Percentiles rank a stretch among this genome's conserved stretches.
phyloP scores from a whole-genome alignment of 1,284 basidiomycete genomes.

The Trametes hirsuta region DNA sequence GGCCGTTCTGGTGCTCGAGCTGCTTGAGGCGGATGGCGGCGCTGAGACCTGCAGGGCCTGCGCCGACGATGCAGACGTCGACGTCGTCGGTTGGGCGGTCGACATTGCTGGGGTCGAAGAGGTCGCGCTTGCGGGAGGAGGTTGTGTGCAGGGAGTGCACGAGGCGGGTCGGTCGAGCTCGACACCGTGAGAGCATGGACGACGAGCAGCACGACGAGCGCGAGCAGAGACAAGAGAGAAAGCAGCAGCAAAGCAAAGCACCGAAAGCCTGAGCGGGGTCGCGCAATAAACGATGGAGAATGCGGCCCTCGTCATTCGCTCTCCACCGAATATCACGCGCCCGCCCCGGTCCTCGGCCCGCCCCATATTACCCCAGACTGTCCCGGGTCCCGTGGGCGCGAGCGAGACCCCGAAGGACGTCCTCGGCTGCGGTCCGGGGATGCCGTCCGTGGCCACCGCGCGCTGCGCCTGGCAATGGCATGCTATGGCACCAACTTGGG shows the following conservation, averaged over 20 bases:
- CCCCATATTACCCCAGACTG: too few relatives aligned
- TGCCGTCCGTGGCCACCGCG: too few relatives aligned
- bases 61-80: constrained; percentile 97
- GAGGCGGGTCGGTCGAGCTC: not conserved
- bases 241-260: not conserved
- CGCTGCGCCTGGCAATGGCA: too few relatives aligned
- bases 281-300: too few relatives aligned
- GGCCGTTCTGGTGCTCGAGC: constrained; percentile 80
- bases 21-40: constrained; percentile 98
- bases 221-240: not conserved
- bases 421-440: too few relatives aligned
- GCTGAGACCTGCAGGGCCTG: constrained; percentile 91
- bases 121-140: constrained; percentile 36
- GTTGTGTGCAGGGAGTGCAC: constrained; percentile 36
- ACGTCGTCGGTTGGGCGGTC: constrained; percentile 87
- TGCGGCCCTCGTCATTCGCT: too few relatives aligned
- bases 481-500: too few relatives aligned
- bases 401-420: too few relatives aligned
- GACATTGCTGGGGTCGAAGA: constrained; percentile 53
- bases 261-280: too few relatives aligned
- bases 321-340: too few relatives aligned
- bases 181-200: constrained; percentile 17
- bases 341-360: too few relatives aligned
- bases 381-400: too few relatives aligned
- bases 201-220: not conserved